Conservation (phyloP, 1,139 yeast species). For the Zygosaccharomyces pseudobailii region DNA sequence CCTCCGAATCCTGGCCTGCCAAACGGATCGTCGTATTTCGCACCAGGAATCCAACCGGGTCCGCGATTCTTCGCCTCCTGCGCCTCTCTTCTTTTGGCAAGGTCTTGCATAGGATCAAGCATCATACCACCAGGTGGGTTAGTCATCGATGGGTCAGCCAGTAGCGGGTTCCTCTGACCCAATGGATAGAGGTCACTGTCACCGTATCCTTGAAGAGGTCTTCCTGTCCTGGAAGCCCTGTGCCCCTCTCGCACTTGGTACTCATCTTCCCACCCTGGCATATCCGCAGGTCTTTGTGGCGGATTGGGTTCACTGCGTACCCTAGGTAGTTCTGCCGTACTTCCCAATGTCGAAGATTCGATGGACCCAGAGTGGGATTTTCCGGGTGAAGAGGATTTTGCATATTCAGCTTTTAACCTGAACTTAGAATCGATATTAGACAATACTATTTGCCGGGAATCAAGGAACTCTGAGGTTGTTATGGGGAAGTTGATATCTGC, state of each 20-base stretch:
- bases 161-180: constrained; percentile 35
- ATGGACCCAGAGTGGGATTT: neutral
- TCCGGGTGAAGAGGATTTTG: neutral
- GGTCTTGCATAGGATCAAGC: constrained; percentile 30
- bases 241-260: constrained; percentile 37
- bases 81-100: constrained; percentile 16
- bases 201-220: constrained; percentile 30
- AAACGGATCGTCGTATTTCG: constrained; percentile 38
- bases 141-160: constrained; percentile 19
- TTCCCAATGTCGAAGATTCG: neutral
- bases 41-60: constrained; percentile 38
- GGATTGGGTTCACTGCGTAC: constrained; percentile 28
- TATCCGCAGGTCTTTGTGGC: constrained; percentile 34
- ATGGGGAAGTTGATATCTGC: neutral
- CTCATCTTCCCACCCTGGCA: constrained; percentile 58
- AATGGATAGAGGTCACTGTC: constrained; percentile 39
- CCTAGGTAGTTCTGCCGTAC: neutral
- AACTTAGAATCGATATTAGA: neutral
- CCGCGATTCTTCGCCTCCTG: constrained; percentile 21
- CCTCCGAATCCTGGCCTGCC: constrained; percentile 24
- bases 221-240: constrained; percentile 2
- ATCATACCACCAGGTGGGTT: constrained; percentile 38
- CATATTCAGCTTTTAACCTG: neutral
- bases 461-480: neutral
- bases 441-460: neutral